phyloP scores from a whole-genome alignment of 805 yeast species.

The Maudiozyma saulgeensis region DNA sequence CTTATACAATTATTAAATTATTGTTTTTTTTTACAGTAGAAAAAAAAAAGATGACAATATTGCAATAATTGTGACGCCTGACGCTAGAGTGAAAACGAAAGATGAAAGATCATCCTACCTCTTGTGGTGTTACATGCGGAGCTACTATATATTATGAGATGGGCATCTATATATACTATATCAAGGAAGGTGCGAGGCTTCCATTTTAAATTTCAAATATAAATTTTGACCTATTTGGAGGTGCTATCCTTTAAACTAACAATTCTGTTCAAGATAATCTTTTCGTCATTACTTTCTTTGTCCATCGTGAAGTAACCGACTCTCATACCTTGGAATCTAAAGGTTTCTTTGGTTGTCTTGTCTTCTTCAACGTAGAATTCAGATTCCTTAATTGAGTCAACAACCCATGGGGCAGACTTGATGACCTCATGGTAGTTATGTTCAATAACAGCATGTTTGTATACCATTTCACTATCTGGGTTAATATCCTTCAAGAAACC shows the following conservation, averaged over 20 bases:
- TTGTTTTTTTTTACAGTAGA: no score
- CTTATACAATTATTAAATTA: not conserved
- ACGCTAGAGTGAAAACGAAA: not conserved
- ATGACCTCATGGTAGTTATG: slow-evolving; percentile 61
- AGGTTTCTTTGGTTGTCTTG: slow-evolving; percentile 57
- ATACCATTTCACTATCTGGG: slow-evolving; percentile 62
- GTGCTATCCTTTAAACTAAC: slow-evolving; percentile 80
- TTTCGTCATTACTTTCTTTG: slow-evolving; percentile 54
- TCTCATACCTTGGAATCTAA: slow-evolving; percentile 94
- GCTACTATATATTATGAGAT: not conserved
- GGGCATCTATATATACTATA: not conserved
- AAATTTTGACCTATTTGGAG: slow-evolving; percentile 29
- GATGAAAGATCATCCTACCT: no score
- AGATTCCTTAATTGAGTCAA: slow-evolving; percentile 44
- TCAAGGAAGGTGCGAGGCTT: no score
- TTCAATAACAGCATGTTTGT: slow-evolving; percentile 63
- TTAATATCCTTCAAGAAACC: slow-evolving; percentile 83
- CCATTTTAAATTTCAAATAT: not conserved
- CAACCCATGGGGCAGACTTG: slow-evolving; percentile 65
- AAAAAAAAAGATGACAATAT: no score
- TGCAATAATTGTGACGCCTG: not conserved
- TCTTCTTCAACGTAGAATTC: slow-evolving; percentile 67
- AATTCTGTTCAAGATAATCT: slow-evolving; percentile 74
- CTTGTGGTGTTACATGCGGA: no score
- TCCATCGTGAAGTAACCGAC: slow-evolving; percentile 94